Conservation (phyloP, 139 green algal species). For the Astrephomene gubernaculifera region DNA sequence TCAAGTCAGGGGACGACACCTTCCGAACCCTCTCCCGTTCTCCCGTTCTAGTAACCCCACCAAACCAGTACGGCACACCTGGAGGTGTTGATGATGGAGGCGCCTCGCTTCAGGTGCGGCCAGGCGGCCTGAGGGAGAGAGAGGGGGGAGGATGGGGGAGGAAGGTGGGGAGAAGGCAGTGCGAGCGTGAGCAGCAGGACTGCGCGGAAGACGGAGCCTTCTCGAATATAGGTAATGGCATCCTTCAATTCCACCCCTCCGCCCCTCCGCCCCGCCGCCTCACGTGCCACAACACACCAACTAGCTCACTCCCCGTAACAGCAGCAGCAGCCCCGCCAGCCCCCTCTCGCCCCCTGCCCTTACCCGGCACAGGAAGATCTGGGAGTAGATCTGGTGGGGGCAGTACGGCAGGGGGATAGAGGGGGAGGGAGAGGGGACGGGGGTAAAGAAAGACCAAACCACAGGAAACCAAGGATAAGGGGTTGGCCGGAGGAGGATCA, state of each 20-base stretch:
- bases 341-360: neutral
- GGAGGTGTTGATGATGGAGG: constrained; percentile 80
- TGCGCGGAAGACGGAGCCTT: no score
- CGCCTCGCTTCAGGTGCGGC: constrained; percentile 59
- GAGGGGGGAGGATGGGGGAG: neutral
- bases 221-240: no score
- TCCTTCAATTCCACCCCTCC: no score
- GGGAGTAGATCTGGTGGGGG: constrained; percentile 29
- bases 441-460: no score
- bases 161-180: neutral
- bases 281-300: no score
- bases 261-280: no score
- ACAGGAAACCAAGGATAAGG: no score
- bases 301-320: neutral
- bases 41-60: neutral
- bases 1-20: no score
- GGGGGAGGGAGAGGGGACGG: neutral
- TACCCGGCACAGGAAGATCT: constrained; percentile 40
- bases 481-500: no score
- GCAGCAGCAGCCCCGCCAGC: neutral
- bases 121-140: constrained; percentile 20
- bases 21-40: neutral
- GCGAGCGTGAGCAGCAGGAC: no score
- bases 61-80: no score
- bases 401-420: neutral